These are phyloP conservation scores for Exserohilum turcica DNA, from an alignment of 2,329 filamentous ascomycete species.

Conservation along the genomic window DNA sequence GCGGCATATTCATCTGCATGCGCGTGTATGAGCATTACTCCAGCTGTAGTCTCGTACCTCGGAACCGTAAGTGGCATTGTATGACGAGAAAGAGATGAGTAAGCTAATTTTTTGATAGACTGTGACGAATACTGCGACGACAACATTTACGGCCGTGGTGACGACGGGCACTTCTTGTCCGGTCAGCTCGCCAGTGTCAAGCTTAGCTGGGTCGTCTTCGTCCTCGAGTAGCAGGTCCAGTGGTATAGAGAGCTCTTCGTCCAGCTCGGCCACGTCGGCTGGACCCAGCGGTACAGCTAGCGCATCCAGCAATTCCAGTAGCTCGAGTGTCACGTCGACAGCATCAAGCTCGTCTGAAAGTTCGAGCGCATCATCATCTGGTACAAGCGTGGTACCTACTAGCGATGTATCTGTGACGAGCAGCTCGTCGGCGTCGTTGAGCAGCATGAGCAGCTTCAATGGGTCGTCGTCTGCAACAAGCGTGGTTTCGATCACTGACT, in stretches of 20 bases:
- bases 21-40: constrained; percentile 28
- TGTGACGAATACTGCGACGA: constrained; percentile 19
- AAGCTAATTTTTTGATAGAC: constrained; percentile 19
- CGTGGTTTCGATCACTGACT: neutral
- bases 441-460: constrained; percentile 1
- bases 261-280: neutral
- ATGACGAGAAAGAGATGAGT: too few species aligned
- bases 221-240: constrained; percentile 4
- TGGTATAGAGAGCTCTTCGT: neutral
- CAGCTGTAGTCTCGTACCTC: constrained; percentile 19
- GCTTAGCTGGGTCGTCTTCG: neutral
- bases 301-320: neutral
- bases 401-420: too few species aligned
- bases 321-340: neutral
- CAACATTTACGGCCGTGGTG: constrained; percentile 15
- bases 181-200: neutral
- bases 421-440: neutral
- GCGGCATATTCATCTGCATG: constrained; percentile 35
- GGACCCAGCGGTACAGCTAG: neutral
- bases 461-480: neutral
- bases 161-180: constrained; percentile 16
- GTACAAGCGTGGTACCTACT: too few species aligned
- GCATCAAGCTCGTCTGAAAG: neutral
- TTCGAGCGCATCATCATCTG: too few species aligned
- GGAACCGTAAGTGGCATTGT: constrained; percentile 24